These are phyloP conservation scores for Aspergillus candidus DNA, from an alignment of 2,329 filamentous ascomycete species.

Conservation along the genomic window DNA sequence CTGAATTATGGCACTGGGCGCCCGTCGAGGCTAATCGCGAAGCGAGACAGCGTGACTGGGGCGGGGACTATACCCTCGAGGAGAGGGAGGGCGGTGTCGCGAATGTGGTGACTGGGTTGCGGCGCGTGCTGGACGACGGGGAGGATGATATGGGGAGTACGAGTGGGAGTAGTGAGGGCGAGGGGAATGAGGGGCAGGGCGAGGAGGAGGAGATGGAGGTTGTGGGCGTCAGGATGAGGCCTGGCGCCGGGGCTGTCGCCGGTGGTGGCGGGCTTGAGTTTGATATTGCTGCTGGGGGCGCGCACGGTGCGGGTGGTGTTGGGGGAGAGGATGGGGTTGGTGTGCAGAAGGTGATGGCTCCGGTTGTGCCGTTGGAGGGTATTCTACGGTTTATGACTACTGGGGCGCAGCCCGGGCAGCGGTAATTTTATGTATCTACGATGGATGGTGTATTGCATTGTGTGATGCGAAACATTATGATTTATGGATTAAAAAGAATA, in stretches of 20 bases:
- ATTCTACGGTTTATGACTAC: slow-evolving; percentile 49
- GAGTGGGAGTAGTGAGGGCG: slow-evolving; percentile 46
- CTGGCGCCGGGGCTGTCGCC: slow-evolving; percentile 18
- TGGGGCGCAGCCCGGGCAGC: slow-evolving; percentile 31
- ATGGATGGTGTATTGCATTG: neutral
- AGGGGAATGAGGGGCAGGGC: slow-evolving; percentile 42
- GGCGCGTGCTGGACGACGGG: slow-evolving; percentile 52
- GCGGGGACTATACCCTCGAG: slow-evolving; percentile 65
- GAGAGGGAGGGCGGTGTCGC: slow-evolving; percentile 62
- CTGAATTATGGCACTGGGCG: slow-evolving; percentile 56
- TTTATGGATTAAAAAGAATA: slow-evolving; percentile 9
- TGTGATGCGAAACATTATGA: neutral
- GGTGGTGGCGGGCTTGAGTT: slow-evolving; percentile 22
- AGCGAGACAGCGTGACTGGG: slow-evolving; percentile 45
- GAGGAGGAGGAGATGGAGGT: slow-evolving; percentile 39
- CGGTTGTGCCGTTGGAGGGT: slow-evolving; percentile 40
- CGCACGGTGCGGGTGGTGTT: slow-evolving; percentile 16
- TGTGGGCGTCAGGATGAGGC: slow-evolving; percentile 31
- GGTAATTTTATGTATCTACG: slow-evolving; percentile 5
- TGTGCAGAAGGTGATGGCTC: slow-evolving; percentile 14
- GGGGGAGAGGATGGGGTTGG: slow-evolving; percentile 15
- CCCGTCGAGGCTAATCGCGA: slow-evolving; percentile 43
- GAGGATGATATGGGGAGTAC: slow-evolving; percentile 38
- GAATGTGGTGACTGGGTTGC: slow-evolving; percentile 66
- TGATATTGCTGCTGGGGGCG: slow-evolving; percentile 25